Base-by-base conservation (phyloP, 768 basidiomycete species). In the Russula virescens region DNA sequence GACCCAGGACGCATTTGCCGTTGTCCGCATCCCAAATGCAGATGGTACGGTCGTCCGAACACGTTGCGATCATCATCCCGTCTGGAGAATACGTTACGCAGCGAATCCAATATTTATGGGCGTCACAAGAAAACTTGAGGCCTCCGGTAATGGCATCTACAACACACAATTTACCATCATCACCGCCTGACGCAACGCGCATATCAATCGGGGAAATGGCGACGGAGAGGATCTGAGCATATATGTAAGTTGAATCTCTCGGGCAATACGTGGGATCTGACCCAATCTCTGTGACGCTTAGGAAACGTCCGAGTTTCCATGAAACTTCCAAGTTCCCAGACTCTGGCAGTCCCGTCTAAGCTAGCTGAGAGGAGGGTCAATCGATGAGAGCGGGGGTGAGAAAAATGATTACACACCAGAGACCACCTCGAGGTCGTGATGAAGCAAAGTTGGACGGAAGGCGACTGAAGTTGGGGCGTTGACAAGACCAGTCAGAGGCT, bases 61-160 rank as follows among this genome's bases (percentile, higher is more conserved):
- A 63, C 13, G 66, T 68, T 5, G 55, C 67, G 19, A 68, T 54
- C 45, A 16, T 54, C 47, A 9, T 25, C 19, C 67, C 67, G 25
- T 64, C 61, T 9, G 55, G 62, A 4, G 67, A 68, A 48, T 61
- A 68, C 5, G 54, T 23, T 21, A 68, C 58, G 28, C 63, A 67
- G 25, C 50, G 45, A 9, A 67, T 57, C 60, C 61, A 52, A 23
- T 60, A 19, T n/a, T 25, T 19, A 38, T 68, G 66, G 4, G 48
- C 38, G 11, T 14, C 16, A 0, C 8, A 19, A 9, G 7, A 16
- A 14, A 55, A 42, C 19, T 62, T 56, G 13, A 8, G 3, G 1
- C 19, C 8, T 6, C 61, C 61, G 11, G 48, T 43, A 6, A 26
- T 31, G 18, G 2, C 40, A n/a, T 62, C 49, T 40, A 50, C 35